phyloP scores from a whole-genome alignment of 805 yeast genomes.

The Peterozyma toletana region DNA sequence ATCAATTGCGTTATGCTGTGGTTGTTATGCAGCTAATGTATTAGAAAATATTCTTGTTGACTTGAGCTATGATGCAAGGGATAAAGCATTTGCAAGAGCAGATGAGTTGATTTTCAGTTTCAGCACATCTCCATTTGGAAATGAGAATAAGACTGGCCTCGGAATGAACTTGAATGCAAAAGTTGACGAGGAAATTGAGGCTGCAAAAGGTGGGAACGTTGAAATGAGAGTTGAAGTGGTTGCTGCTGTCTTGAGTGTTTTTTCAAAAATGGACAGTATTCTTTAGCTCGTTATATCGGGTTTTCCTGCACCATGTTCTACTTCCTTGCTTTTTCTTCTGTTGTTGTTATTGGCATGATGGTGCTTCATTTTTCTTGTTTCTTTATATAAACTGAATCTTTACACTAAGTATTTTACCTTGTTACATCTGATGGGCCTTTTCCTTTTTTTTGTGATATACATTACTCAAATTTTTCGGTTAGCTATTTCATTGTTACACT shows the following conservation, averaged over 20 bases:
- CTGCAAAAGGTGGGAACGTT: slow-evolving; percentile 33
- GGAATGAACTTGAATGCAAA: slow-evolving; percentile 60
- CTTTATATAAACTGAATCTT: too few relatives aligned
- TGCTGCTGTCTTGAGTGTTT: slow-evolving; percentile 88
- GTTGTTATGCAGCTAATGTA: slow-evolving; percentile 93
- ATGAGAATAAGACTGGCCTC: slow-evolving; percentile 48
- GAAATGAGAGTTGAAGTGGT: slow-evolving; percentile 71
- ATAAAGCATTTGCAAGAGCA: slow-evolving; percentile 88
- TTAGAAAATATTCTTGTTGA: slow-evolving; percentile 79
- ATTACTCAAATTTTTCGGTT: too few relatives aligned
- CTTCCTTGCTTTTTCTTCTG: slow-evolving; percentile 11
- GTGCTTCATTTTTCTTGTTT: too few relatives aligned
- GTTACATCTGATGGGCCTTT: too few relatives aligned
- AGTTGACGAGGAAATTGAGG: slow-evolving; percentile 43
- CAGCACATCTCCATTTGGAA: slow-evolving; percentile 74
- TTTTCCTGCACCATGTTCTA: slow-evolving; percentile 1
- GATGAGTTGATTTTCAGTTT: slow-evolving; percentile 82
- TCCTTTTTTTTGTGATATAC: too few relatives aligned
- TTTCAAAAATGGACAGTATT: slow-evolving; percentile 75
- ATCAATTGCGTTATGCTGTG: slow-evolving; percentile 75
- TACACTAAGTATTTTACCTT: too few relatives aligned
- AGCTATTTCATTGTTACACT: too few relatives aligned
- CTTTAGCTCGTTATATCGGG: slow-evolving; percentile 5
- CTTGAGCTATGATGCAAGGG: slow-evolving; percentile 81
- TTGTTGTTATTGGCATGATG: not conserved